Percentiles rank a stretch among this genome's conserved stretches.
These are phyloP conservation scores for Apiospora arundinis DNA, from an alignment of 2,329 filamentous ascomycete species.

Conservation along the genomic window DNA sequence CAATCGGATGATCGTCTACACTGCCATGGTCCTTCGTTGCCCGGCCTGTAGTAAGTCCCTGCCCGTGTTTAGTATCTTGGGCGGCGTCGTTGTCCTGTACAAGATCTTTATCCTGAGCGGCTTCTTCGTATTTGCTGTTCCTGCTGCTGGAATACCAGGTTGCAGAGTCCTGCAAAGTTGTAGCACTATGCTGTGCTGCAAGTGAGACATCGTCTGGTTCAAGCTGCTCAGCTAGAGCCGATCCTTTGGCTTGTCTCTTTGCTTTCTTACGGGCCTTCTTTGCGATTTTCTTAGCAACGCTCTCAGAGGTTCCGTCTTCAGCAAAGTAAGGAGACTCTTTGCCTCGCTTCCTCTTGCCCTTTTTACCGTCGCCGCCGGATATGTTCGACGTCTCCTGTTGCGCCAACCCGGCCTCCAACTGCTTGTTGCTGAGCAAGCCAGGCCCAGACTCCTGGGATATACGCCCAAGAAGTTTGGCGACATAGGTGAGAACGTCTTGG, in stretches of 20 bases:
- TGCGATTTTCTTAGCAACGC: slow-evolving; percentile 2
- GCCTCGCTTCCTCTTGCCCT: slow-evolving; percentile 17
- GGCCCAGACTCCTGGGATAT: not conserved
- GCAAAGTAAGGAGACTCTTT: slow-evolving; percentile 6
- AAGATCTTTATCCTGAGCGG: not conserved
- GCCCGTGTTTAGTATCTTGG: too few relatives aligned
- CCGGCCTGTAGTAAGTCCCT: not conserved
- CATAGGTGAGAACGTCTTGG: slow-evolving; percentile 35
- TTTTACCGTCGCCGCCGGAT: not conserved
- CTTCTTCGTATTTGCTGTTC: not conserved
- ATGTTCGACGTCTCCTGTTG: not conserved
- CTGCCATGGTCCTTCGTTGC: not conserved
- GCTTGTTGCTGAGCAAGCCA: not conserved
- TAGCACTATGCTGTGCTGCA: not conserved
- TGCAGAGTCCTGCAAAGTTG: slow-evolving; percentile 19
- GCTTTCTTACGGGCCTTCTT: slow-evolving; percentile 24
- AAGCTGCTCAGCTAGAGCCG: not conserved
- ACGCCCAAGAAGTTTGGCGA: slow-evolving; percentile 29
- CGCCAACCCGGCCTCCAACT: not conserved
- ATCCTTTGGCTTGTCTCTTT: slow-evolving; percentile 7
- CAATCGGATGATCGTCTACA: slow-evolving; percentile 44
- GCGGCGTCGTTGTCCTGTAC: too few relatives aligned
- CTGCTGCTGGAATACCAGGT: slow-evolving; percentile 21
- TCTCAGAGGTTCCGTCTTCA: not conserved
- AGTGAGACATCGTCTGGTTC: not conserved